A percentile compares a stretch with the other conserved stretches of the same genome.
phyloP scores from a whole-genome alignment of 2,329 filamentous ascomycete genomes.

The Fusarium veterinarium region DNA sequence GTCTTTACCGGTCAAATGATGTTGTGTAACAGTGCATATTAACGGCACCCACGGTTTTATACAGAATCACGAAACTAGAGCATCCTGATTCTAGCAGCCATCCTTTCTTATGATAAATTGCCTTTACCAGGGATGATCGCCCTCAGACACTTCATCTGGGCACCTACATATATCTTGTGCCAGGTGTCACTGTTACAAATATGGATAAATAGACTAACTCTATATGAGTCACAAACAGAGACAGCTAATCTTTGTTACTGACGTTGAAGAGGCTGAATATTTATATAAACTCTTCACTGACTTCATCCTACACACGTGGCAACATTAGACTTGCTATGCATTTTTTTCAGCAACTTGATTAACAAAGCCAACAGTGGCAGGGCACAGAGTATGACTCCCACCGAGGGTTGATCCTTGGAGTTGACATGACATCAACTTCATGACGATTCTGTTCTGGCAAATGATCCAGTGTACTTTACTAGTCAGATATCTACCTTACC shows the following conservation, averaged over 20 bases:
- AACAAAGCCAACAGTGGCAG: not conserved
- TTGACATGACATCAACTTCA: not conserved
- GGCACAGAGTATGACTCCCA: not conserved
- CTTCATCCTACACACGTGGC: slow-evolving; percentile 12
- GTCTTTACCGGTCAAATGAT: not conserved
- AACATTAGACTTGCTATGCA: not conserved
- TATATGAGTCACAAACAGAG: not conserved
- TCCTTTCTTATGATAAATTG: not conserved
- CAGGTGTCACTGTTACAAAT: not conserved
- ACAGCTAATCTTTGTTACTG: not conserved
- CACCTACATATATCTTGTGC: not conserved
- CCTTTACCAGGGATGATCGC: not conserved
- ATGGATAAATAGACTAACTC: not conserved
- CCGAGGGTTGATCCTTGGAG: not conserved
- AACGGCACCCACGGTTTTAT: not conserved
- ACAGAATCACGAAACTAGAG: not conserved
- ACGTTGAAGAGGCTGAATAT: not conserved
- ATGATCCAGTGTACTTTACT: not conserved
- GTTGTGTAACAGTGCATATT: not conserved
- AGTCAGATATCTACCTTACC: not conserved
- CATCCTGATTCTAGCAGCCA: not conserved
- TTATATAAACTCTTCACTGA: not conserved
- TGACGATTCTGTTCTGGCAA: not conserved
- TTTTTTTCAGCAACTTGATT: not conserved
- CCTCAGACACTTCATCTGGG: not conserved